Evolutionary conservation across 2,329 filamentous ascomycete genomes (phyloP), one percentile per base, ranked within the genome.

Genomic region (Zalaria obscura): DNA sequence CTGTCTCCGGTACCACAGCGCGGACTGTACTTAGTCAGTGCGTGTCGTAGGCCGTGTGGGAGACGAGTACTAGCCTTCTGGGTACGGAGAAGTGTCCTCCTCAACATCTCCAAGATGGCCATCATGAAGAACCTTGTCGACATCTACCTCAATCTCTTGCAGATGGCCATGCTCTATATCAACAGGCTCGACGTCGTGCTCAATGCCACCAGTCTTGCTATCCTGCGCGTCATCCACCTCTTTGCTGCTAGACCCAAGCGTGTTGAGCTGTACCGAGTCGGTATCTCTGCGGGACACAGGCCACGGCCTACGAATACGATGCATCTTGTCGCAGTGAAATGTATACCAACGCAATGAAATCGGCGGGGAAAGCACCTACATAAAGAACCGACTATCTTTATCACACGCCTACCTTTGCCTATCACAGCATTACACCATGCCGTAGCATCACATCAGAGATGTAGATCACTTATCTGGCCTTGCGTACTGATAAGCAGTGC

Each of bases 1-100:
- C 77, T 49, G 73, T 75, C 54, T 80, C 80, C 40, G 66, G 66
- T 3, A 80, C 76, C 5, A 77, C 76, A 29, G 77, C 75, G 37
- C 74, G 67, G 38, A 79, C 76, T 57, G 27, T 3, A 9, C 25
- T 25, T 32, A 32, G n/a, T 32, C 29, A 32, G 29, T 32, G 29
- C n/a, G 7, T 32, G 29, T n/a, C 29, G 29, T 32, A 7, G 29
- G 7, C 7, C 29, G n/a, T 32, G 29, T n/a, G 29, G 29, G 37
- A 43, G 18, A 18, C 18, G 18, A 18, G 18, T 18, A 18, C 18
- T 18, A 18, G 18, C 53, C 51, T 48, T 82, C 77, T 27, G 76
- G 71, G 51, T 81, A 82, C 0, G 77, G 78, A 2, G 77, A 81
- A 54, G 50, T 52, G 29, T 53, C 49, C 3, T 40, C 47, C 7